Evolutionary conservation across 495 filamentous ascomycete genomes (phyloP).

Genomic region (Cercophora scortea): DNA sequence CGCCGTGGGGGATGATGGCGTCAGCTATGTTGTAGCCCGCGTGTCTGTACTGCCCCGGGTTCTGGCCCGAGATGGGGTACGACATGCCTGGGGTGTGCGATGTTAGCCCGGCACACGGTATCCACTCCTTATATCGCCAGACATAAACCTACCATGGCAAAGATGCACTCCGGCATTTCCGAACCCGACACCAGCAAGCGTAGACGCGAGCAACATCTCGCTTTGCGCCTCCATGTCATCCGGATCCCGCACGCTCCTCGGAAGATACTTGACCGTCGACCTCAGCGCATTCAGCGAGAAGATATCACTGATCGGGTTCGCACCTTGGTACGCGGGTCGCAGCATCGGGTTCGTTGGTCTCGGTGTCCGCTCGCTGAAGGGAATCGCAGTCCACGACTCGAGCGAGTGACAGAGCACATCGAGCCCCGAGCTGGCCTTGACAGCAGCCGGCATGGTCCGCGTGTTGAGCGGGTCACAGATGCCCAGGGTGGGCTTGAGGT

Average conservation of each 20-base stretch:
- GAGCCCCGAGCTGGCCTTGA: slow-evolving; percentile 79
- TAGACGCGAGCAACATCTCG: slow-evolving; percentile 92
- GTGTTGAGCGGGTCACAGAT: slow-evolving; percentile 97
- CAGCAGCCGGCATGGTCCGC: slow-evolving; percentile 86
- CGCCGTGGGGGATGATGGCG: slow-evolving; percentile 91
- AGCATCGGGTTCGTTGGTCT: slow-evolving; percentile 84
- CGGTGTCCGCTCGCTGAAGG: slow-evolving; percentile 75
- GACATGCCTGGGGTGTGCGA: slow-evolving; percentile 57
- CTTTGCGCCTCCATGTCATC: slow-evolving; percentile 86
- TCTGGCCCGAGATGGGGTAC: slow-evolving; percentile 91
- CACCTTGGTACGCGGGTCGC: slow-evolving; percentile 90
- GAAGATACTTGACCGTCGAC: slow-evolving; percentile 81
- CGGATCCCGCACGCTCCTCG: slow-evolving; percentile 73
- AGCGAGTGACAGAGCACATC: slow-evolving; percentile 92
- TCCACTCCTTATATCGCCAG: background rate
- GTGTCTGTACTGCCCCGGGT: slow-evolving; percentile 75
- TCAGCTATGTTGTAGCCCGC: slow-evolving; percentile 64
- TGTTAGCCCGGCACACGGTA: no score
- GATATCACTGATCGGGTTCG: slow-evolving; percentile 94
- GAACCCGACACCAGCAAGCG: slow-evolving; percentile 90
- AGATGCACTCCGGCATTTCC: slow-evolving; percentile 96
- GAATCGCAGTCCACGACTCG: slow-evolving; percentile 95
- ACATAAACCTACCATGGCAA: slow-evolving; percentile 59
- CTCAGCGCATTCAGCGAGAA: slow-evolving; percentile 80
- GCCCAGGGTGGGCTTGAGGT: slow-evolving; percentile 89